phyloP scores from a whole-genome alignment of 495 filamentous ascomycete genomes.

The Aspergillus mulundensis region DNA sequence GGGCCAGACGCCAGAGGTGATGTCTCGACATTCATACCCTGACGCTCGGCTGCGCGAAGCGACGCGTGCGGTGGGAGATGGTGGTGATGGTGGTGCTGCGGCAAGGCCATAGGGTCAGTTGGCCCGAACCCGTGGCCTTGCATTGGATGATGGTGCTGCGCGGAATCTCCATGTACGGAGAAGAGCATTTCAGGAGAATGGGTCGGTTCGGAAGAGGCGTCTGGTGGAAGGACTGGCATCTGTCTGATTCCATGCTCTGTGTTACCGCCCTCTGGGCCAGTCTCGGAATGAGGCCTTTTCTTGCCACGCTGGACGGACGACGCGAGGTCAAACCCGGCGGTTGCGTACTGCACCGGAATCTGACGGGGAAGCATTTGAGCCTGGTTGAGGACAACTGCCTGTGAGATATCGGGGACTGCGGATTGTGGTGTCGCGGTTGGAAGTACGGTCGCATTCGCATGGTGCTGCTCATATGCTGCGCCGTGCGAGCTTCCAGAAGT shows the following conservation, averaged over 20 bases:
- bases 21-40: conserved; percentile 25
- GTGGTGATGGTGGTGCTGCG: conserved; percentile 68
- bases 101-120: conserved; percentile 24
- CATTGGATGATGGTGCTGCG: conserved; percentile 25
- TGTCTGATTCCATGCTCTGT: conserved; percentile 25
- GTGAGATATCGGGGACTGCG: conserved; percentile 27
- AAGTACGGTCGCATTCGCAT: conserved; percentile 29
- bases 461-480: conserved; percentile 30
- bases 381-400: conserved; percentile 23
- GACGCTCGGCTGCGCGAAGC: conserved; percentile 26
- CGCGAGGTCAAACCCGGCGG: conserved; percentile 27
- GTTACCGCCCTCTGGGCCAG: conserved; percentile 22
- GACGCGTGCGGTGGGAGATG: conserved; percentile 61
- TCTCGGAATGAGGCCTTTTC: conserved; percentile 31
- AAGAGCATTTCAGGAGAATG: conserved; percentile 34
- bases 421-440: conserved; percentile 25
- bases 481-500: conserved; percentile 26
- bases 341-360: conserved; percentile 27
- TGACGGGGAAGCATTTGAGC: conserved; percentile 35
- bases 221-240: conserved; percentile 29
- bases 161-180: conserved; percentile 27
- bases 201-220: conserved; percentile 19
- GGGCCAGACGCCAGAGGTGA: conserved; percentile 34
- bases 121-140: conserved; percentile 29
- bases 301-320: conserved; percentile 26